phyloP scores from a whole-genome alignment of 805 yeast genomes.

The Kuraishia borneana region DNA sequence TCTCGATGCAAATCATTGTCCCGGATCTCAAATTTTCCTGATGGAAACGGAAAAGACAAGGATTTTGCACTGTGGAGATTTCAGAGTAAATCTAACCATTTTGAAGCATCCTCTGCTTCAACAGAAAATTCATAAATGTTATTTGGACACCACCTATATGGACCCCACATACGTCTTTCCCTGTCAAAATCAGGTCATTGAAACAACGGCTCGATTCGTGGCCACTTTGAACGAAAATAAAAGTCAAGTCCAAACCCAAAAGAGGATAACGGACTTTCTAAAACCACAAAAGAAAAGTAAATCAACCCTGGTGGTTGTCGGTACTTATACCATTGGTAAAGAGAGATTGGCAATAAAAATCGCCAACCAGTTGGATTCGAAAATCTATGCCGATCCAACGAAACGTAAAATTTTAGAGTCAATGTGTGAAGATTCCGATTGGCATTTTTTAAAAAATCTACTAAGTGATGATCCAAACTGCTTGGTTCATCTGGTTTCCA shows the following conservation, averaged over 20 bases:
- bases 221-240: constrained; percentile 16
- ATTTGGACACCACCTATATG: constrained; percentile 86
- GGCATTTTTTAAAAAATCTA: constrained; percentile 26
- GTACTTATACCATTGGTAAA: constrained; percentile 89
- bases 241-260: constrained; percentile 11
- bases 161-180: constrained; percentile 71
- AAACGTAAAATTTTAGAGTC: constrained; percentile 34
- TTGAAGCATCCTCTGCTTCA: constrained; percentile 24
- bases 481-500: constrained; percentile 64
- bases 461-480: constrained; percentile 36
- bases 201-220: constrained; percentile 44
- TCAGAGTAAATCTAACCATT: constrained; percentile 54
- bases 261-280: constrained; percentile 27
- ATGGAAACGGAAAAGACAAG: constrained; percentile 34
- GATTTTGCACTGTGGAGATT: constrained; percentile 87
- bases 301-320: constrained; percentile 50
- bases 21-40: constrained; percentile 81
- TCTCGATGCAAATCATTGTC: constrained; percentile 91
- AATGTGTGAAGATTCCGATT: constrained; percentile 21
- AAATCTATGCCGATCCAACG: constrained; percentile 39
- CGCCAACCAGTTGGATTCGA: constrained; percentile 39
- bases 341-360: constrained; percentile 69
- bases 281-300: constrained; percentile 4
- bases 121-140: constrained; percentile 43
- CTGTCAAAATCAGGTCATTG: constrained; percentile 57